These are phyloP conservation scores for Cordia subcordata DNA, from an alignment of 257 asterid species.

Conservation along the genomic window DNA sequence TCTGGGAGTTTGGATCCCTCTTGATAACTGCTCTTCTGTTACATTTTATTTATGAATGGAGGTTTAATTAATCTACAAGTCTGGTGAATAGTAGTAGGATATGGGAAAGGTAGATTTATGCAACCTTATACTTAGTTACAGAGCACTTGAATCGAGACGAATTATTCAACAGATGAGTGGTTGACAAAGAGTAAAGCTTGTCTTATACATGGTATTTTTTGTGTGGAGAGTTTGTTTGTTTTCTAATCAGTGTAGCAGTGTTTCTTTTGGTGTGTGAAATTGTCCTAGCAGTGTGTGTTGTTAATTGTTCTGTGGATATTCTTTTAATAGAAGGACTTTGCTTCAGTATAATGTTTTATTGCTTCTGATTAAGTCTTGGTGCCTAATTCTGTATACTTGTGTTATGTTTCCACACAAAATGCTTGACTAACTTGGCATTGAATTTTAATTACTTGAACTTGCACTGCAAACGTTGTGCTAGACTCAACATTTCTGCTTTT, in stretches of 20 bases:
- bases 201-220: background rate
- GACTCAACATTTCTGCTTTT: too few species aligned
- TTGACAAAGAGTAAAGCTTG: background rate
- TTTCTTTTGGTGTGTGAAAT: background rate
- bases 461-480: too few species aligned
- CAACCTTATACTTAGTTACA: too few species aligned
- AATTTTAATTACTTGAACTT: too few species aligned
- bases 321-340: background rate
- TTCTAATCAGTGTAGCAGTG: background rate
- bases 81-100: background rate
- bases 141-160: too few species aligned
- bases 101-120: background rate
- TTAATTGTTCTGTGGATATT: too few species aligned
- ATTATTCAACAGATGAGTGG: background rate
- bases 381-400: too few species aligned
- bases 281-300: too few species aligned
- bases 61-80: background rate
- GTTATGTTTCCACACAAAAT: too few species aligned
- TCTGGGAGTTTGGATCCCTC: constrained; percentile 2
- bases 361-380: too few species aligned
- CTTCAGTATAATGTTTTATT: background rate
- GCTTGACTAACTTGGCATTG: too few species aligned
- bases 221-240: background rate
- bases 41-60: too few species aligned
- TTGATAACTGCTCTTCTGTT: background rate